Evolutionary conservation across 306 rosid genomes (phyloP), one percentile per base, ranked within the genome.

Genomic region (Vigna unguiculata): DNA sequence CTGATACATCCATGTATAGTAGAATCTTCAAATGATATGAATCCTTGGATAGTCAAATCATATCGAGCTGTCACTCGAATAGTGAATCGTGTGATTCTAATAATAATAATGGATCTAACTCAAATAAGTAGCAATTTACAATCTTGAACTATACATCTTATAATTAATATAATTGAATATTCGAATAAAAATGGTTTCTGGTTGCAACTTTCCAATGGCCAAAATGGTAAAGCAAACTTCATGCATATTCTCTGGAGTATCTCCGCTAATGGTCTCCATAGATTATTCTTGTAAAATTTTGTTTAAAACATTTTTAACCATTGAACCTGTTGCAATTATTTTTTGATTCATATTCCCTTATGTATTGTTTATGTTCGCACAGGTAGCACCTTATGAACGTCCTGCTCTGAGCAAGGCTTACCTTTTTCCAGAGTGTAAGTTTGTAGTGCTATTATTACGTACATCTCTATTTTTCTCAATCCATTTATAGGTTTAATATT

Each of bases 351-450:
- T 25, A 38, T 69, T 57, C 75, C 77, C 77, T 71, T 13, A 72
- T 73, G 21, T 41, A 14, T 45, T 7, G 1, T 46, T 46, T 81
- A 25, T 81, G 34, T 41, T 16, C 72, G 47, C 11, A 16, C 84
- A 95, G 99, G 99, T 92, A n/a, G 97, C 97, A 63, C 99, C 99
- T 34, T 95, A 95, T 62, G 99, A 95, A 82, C 99, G 99, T 76
- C 97, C 99, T 82, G 99, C 97, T 49, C 94, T 95, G 43, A 95
- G 99, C 93, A 95, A 95, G 88, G 97, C 86, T 41, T 95, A 95
- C 82, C 91, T 95, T 72, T 89, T 92, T 48, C 99, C 99, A 10
- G 97, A 92, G 68, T 95, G 99, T 95, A 87, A 87, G 99, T 82
- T 41, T 79, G 70, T 74, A 14, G 21, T 28, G 63, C 41, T 43